Evolutionary conservation across 345 rosid genomes (phyloP), one percentile per base, ranked within the genome.

Genomic region (Rhodomyrtus tomentosa): DNA sequence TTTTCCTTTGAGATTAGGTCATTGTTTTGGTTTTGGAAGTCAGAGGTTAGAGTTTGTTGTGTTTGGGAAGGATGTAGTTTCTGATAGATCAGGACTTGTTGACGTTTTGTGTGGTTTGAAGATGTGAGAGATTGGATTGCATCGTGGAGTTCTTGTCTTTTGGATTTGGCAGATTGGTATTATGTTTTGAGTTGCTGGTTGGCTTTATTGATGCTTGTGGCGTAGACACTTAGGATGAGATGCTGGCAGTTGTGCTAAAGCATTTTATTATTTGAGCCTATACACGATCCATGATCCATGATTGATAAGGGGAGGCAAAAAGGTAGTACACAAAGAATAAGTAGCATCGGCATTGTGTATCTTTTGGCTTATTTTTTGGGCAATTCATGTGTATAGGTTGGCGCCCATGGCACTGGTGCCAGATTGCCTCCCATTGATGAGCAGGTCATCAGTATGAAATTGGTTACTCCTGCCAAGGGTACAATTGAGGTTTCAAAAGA

Each of bases 401-500:
- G 99, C 73, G 99, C 99, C 29, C 99, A 95, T 88, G 99, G 98
- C 83, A 95, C 98, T 32, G 99, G 99, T 87, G 99, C 99, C 86
- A 92, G 91, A 84, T 88, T 97, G 92, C 99, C 96, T 85, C 99
- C 98, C 62, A 93, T 97, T 85, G 99, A 97, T 68, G 99, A 95
- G 88, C 99, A 97, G 88, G 94, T 95, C 81, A 88, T 95, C 83
- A 93, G 98, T 88, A 90, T 97, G 96, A 97, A 95, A 86, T 85
- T 95, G 90, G 98, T 97, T 36, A 97, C 99, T 88, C 99, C 99
- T 91, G 98, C 94, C 40, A 94, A 92, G 84, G 99, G 99, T 85
- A 95, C 96, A 7, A 93, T 95, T 83, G 99, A 95, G 86, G 88
- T 97, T 79, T 97, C 98, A 6, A 91, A 90, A 85, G 99, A 95